Base-by-base conservation (phyloP, 768 basidiomycete genomes). In the Xerocomellus dryophilus region DNA sequence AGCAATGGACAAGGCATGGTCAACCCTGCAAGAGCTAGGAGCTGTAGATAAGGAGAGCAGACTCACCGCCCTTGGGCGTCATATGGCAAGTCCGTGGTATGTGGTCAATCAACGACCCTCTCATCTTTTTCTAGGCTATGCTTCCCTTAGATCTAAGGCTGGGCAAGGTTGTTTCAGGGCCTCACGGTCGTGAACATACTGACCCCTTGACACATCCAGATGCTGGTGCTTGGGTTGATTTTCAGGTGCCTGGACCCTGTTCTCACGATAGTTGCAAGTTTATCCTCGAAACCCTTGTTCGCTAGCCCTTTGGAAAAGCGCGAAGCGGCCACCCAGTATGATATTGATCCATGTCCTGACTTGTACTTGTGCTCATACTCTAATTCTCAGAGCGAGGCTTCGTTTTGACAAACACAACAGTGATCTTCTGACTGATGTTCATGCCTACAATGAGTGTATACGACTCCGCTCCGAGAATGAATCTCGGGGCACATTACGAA, bases 221-320 rank as follows among this genome's bases (percentile, higher is more conserved):
- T 98, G 89, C 81, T 98, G 21, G 81, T 97, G 7, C 75, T 97
- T 0, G 93, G 82, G 0, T 81, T 85, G 6, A 80, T 95, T 43
- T 94, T 98, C 74, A 81, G 81, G 59, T 95, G 93, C 60, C 72
- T 96, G 9, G 85, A 83, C 50, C 90, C 92, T 2, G 77, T 91
- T 12, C 75, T 95, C 29, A 93, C 90, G 2, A 81, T 95, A 32
- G 88, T 85, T 0, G 92, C 93, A 17, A 77, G 83, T 54, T 71
- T 98, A 34, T 95, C 93, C 2, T 89, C 88, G 5, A 98, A 95
- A 63, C 87, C 94, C 0, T 70, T 98, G 44, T 98, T 97, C 71
- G 60, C 83, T 12, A 90, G 72, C 56, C 91, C 93, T 0, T 77
- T 88, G 68, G 93, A 95, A 27, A 87, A 86, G 66, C 79, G 92